Evolutionary conservation across 768 basidiomycete species (phyloP).

Genomic region (Psilocybe sp.): DNA sequence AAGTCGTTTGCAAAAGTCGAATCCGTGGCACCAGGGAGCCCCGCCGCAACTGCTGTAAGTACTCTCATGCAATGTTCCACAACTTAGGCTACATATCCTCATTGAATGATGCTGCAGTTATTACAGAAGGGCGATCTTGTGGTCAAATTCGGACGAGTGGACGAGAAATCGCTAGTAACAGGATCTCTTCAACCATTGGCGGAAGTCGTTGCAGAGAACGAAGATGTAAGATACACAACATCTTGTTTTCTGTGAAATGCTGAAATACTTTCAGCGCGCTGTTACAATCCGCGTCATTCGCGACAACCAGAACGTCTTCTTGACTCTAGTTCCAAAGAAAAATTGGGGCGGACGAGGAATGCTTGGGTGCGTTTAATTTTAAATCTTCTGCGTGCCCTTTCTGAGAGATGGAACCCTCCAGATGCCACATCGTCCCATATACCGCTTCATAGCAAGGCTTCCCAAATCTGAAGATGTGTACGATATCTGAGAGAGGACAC

Average conservation of each 20-base stretch:
- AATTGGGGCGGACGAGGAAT: conserved; percentile 89
- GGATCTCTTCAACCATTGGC: conserved; percentile 65
- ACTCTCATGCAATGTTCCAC: neutral
- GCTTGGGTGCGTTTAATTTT: conserved; percentile 59
- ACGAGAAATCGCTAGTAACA: conserved; percentile 45
- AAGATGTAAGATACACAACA: conserved; percentile 59
- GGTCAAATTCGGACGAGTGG: conserved; percentile 69
- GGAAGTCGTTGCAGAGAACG: conserved; percentile 67
- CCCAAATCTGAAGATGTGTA: neutral
- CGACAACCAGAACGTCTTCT: conserved; percentile 35
- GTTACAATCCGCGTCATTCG: conserved; percentile 60
- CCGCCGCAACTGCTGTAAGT: conserved; percentile 76
- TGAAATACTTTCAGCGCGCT: conserved; percentile 41
- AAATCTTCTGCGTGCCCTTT: neutral
- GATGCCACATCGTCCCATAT: conserved; percentile 64
- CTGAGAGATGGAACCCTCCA: conserved; percentile 17
- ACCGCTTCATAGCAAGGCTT: conserved; percentile 18
- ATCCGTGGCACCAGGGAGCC: conserved; percentile 75
- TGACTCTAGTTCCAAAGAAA: conserved; percentile 64
- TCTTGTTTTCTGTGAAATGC: neutral
- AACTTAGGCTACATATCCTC: neutral
- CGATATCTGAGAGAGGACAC: conserved; percentile 7
- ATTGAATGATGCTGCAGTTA: conserved; percentile 41
- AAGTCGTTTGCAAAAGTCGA: conserved; percentile 80
- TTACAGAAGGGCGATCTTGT: conserved; percentile 68